Conservation (phyloP, 2,329 filamentous ascomycete genomes). For the Fusarium bulbicola region DNA sequence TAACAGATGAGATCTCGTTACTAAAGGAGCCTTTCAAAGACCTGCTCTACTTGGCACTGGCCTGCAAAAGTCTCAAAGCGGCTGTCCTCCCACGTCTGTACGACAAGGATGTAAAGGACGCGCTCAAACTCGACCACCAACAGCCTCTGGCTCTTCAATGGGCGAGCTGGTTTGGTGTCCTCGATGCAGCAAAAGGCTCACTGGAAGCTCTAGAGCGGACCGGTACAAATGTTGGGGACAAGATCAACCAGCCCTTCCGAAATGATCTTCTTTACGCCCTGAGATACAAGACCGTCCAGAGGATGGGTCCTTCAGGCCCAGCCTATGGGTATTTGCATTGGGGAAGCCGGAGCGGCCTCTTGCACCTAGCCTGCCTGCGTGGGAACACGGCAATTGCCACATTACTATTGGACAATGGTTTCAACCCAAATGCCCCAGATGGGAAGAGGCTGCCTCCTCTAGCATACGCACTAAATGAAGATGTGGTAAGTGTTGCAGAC, state of each 20-base stretch:
- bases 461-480: slow-evolving; percentile 22
- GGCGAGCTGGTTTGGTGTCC: slow-evolving; percentile 30
- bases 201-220: neutral
- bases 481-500: slow-evolving; percentile 18
- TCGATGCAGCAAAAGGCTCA: slow-evolving; percentile 16
- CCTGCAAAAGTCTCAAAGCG: slow-evolving; percentile 10
- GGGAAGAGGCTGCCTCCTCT: slow-evolving; percentile 6
- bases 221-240: neutral
- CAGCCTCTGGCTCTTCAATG: slow-evolving; percentile 24
- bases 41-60: slow-evolving; percentile 6
- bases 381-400: slow-evolving; percentile 27
- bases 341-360: slow-evolving; percentile 10
- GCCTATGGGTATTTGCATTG: slow-evolving; percentile 19
- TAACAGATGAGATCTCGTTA: slow-evolving; percentile 14
- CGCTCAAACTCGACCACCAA: neutral
- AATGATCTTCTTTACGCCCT: slow-evolving; percentile 11
- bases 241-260: slow-evolving; percentile 8
- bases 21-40: slow-evolving; percentile 3
- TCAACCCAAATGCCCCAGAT: slow-evolving; percentile 6
- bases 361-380: slow-evolving; percentile 30
- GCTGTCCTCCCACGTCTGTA: slow-evolving; percentile 16
- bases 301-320: neutral
- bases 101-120: slow-evolving; percentile 8
- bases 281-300: slow-evolving; percentile 3
- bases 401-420: slow-evolving; percentile 10